Percentiles rank a stretch among this genome's conserved stretches.
Evolutionary conservation across 1,284 basidiomycete species (phyloP).

Genomic region (Takashimella tepidaria): DNA sequence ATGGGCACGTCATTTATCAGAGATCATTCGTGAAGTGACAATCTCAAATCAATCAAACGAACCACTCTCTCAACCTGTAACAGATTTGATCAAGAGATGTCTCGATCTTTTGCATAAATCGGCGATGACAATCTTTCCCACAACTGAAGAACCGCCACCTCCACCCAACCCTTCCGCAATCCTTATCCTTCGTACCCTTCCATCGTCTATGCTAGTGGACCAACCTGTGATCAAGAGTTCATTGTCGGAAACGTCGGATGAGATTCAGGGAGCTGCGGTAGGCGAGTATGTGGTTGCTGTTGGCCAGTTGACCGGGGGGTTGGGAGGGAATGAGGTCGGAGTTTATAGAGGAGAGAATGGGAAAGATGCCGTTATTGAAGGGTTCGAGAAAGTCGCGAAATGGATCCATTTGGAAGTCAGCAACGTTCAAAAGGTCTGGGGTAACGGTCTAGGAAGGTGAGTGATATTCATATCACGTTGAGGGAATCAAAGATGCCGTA

Average conservation of each 20-base stretch:
- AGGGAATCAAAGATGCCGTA: neutral
- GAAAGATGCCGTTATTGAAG: slow-evolving; percentile 29
- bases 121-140: slow-evolving; percentile 31
- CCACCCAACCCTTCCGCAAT: slow-evolving; percentile 31
- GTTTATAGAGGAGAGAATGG: slow-evolving; percentile 15
- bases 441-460: slow-evolving; percentile 22
- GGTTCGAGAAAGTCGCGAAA: slow-evolving; percentile 39
- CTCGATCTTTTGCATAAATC: slow-evolving; percentile 19
- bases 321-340: slow-evolving; percentile 13
- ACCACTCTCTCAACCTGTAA: slow-evolving; percentile 18
- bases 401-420: slow-evolving; percentile 43
- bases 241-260: slow-evolving; percentile 28
- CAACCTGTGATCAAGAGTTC: slow-evolving; percentile 1
- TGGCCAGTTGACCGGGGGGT: slow-evolving; percentile 26
- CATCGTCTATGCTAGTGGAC: neutral
- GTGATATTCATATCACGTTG: slow-evolving; percentile 2
- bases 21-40: slow-evolving; percentile 22
- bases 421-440: slow-evolving; percentile 35
- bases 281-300: slow-evolving; percentile 40
- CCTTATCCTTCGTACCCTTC: slow-evolving; percentile 17
- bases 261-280: slow-evolving; percentile 38
- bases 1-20: slow-evolving; percentile 12
- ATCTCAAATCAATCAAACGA: slow-evolving; percentile 12
- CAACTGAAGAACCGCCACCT: slow-evolving; percentile 20
- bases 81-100: slow-evolving; percentile 20